Evolutionary conservation across 1,284 basidiomycete species (phyloP), one percentile per base, ranked within the genome.

Genomic region (Microbotryum scabiosae): DNA sequence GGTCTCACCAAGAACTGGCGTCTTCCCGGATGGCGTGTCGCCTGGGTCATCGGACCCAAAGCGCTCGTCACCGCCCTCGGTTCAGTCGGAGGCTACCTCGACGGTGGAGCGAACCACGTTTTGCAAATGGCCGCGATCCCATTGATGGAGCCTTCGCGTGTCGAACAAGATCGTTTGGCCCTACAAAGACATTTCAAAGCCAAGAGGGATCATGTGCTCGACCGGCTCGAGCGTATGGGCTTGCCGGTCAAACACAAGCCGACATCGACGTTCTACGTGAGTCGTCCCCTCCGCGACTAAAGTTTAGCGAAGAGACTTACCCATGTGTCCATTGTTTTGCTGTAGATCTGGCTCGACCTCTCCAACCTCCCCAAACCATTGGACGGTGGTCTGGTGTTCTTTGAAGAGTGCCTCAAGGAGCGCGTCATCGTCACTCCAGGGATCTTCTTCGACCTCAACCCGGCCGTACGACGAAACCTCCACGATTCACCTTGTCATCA

Each of bases 11-110:
- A 96, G 81, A 90, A 86, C 55, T 78, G 76, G 72, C 67, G 75
- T 32, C 63, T 65, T 14, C 65, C 91, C 12, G 91, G 91, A 25
- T 94, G 90, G 90, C 83, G 92, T 70, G 80, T 92, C 43, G 93
- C 90, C 78, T 97, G 92, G 92, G 90, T 96, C 20, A 75, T 96
- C n/a, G 93, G 89, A 0, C 91, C 90, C n/a, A 90, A 86, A 76
- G 86, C 87, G 72, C 75, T 94, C 52, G 81, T 94, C 69, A 85
- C 85, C 9, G 90, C 90, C 1, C 82, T 94, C 51, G 87, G 87
- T 21, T 90, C 93, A 71, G 87, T 86, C 28, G 88, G 85, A 79
- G 65, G 62, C 71, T 75, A 49, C 51, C 60, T 69, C 28, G 72
- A 73, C 61, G 72, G 72, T 10, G 72, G 72, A 14, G 57, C 70